These are phyloP conservation scores for Wilcoxina mikolae DNA, from an alignment of 495 filamentous ascomycete genomes.

Conservation along the genomic window DNA sequence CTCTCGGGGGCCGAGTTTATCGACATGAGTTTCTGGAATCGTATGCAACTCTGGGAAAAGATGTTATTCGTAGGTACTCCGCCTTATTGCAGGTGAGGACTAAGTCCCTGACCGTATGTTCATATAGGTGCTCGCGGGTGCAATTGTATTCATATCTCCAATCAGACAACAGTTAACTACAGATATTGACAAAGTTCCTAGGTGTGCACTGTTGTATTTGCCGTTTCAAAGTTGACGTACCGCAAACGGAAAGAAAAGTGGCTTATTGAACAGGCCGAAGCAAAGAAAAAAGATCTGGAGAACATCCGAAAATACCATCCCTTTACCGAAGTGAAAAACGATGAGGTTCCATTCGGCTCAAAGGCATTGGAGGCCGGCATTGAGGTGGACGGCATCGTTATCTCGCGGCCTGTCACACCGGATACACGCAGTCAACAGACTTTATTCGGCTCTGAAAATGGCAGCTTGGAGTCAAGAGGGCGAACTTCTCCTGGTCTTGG, in stretches of 20 bases:
- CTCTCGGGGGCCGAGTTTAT: not conserved
- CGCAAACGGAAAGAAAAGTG: conserved; percentile 49
- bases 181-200: not conserved
- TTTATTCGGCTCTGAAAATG: conserved; percentile 21
- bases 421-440: conserved; percentile 20
- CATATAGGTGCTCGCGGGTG: conserved; percentile 23
- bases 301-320: conserved; percentile 39
- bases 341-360: conserved; percentile 75
- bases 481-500: conserved; percentile 19
- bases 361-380: conserved; percentile 76
- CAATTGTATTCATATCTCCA: conserved; percentile 31
- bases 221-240: conserved; percentile 45
- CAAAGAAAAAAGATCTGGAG: conserved; percentile 42
- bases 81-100: conserved; percentile 14
- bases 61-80: conserved; percentile 61
- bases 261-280: conserved; percentile 49
- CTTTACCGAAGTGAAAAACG: conserved; percentile 28
- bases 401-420: conserved; percentile 52
- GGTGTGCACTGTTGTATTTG: conserved; percentile 24
- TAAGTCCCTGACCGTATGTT: conserved; percentile 37
- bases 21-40: conserved; percentile 49
- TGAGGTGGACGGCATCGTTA: conserved; percentile 79
- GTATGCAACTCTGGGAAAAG: conserved; percentile 81
- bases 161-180: conserved; percentile 20
- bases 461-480: conserved; percentile 15